A percentile compares a stretch with the other conserved stretches of the same genome.
These are phyloP conservation scores for Pythium utonaiense DNA, from an alignment of 352 stramenopile species.

Conservation along the genomic window DNA sequence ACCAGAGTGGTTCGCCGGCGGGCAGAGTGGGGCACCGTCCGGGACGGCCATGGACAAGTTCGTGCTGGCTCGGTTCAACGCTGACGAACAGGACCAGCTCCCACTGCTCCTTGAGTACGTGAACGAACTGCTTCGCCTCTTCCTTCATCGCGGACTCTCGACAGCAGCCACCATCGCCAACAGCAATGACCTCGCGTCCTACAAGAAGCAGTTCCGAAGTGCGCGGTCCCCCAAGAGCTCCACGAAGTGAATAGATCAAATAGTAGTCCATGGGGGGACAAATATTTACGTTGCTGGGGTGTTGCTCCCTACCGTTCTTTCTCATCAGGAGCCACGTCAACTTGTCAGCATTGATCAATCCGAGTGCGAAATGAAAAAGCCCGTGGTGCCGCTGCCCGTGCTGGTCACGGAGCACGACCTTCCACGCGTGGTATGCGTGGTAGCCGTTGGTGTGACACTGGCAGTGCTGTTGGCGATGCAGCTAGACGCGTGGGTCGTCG, in stretches of 20 bases:
- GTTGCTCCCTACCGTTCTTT: constrained; percentile 14
- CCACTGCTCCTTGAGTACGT: constrained; percentile 56
- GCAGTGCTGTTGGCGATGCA: constrained; percentile 43
- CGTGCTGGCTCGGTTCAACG: constrained; percentile 72
- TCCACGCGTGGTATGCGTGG: constrained; percentile 33
- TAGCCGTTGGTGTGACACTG: constrained; percentile 30
- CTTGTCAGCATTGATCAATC: background rate
- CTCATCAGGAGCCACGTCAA: background rate
- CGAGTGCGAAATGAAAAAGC: constrained; percentile 15
- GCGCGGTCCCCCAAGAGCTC: background rate
- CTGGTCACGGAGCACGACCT: constrained; percentile 54
- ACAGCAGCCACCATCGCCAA: constrained; percentile 73
- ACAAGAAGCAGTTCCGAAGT: constrained; percentile 39
- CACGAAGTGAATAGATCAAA: constrained; percentile 16
- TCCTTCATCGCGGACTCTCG: constrained; percentile 72
- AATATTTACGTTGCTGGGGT: constrained; percentile 19
- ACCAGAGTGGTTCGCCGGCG: constrained; percentile 71
- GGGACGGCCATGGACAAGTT: constrained; percentile 85
- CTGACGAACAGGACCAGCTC: constrained; percentile 77
- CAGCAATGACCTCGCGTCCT: constrained; percentile 65
- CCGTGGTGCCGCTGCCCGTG: constrained; percentile 39
- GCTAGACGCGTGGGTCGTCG: constrained; percentile 45
- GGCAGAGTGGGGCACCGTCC: constrained; percentile 58
- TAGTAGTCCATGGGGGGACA: background rate
- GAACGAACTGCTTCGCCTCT: constrained; percentile 76